Conservation (phyloP, 2,329 filamentous ascomycete genomes). For the Calonectria honghensis region DNA sequence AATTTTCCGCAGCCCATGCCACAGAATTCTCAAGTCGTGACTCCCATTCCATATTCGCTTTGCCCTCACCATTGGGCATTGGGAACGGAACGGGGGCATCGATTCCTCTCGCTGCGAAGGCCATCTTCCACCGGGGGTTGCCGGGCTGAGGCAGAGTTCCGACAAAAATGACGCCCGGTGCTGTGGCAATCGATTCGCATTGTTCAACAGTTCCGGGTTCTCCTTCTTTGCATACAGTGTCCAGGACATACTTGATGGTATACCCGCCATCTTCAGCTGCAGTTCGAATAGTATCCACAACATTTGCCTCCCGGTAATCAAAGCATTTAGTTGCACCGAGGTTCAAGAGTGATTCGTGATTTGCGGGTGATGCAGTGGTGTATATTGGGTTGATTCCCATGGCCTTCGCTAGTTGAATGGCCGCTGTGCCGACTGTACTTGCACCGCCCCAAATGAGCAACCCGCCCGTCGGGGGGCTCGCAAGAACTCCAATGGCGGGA, state of each 20-base stretch:
- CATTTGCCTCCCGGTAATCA: slow-evolving; percentile 53
- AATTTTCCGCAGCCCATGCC: neutral
- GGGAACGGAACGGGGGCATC: neutral
- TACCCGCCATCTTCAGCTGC: neutral
- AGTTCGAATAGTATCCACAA: neutral
- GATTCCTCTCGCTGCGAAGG: neutral
- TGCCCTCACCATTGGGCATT: neutral
- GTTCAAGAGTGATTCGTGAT: slow-evolving; percentile 55
- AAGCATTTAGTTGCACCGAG: slow-evolving; percentile 61
- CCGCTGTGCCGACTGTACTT: slow-evolving; percentile 58
- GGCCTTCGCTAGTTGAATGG: slow-evolving; percentile 60
- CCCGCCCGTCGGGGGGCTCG: neutral
- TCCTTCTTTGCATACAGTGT: slow-evolving; percentile 13
- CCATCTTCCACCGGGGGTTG: neutral
- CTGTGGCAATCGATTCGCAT: neutral
- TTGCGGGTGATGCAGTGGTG: slow-evolving; percentile 57
- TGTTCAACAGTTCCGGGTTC: neutral
- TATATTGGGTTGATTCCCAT: slow-evolving; percentile 58
- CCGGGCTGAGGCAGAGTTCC: neutral
- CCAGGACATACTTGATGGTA: neutral
- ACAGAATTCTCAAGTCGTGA: neutral
- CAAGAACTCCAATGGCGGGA: neutral
- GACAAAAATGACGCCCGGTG: neutral
- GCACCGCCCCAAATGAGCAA: slow-evolving; percentile 62
- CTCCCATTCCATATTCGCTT: slow-evolving; percentile 16